Evolutionary conservation across 179 eudicot species (phyloP).

Genomic region (Nepenthes alata): DNA sequence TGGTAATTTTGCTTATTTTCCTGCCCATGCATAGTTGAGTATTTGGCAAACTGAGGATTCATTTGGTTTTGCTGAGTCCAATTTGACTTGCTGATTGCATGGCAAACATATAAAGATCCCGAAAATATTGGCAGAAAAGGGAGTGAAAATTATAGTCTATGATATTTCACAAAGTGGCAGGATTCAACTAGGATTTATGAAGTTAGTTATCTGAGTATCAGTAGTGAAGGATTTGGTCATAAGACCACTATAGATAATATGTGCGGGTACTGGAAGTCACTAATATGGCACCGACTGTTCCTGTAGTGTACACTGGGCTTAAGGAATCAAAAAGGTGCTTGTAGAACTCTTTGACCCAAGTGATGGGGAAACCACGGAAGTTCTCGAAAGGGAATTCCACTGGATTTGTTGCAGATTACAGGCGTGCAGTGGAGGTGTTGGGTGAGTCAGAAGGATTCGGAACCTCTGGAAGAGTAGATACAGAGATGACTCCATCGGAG

Average conservation of each 20-base stretch:
- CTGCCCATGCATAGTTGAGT: too few species aligned
- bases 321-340: constrained; percentile 16
- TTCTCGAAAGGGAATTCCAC: constrained; percentile 31
- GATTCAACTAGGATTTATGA: too few species aligned
- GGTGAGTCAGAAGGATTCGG: constrained; percentile 36
- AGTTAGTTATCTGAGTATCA: too few species aligned
- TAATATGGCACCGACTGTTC: constrained; percentile 40
- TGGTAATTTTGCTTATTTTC: too few species aligned
- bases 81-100: too few species aligned
- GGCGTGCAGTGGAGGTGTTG: constrained; percentile 37
- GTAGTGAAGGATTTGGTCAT: too few species aligned
- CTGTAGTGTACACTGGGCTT: constrained; percentile 29
- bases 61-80: too few species aligned
- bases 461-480: constrained; percentile 21
- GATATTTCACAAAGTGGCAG: too few species aligned
- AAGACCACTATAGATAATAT: constrained; percentile 7
- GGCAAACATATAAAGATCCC: too few species aligned
- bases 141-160: too few species aligned
- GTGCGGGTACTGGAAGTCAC: constrained; percentile 14
- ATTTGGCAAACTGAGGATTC: too few species aligned
- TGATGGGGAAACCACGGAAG: constrained; percentile 44
- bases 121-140: too few species aligned
- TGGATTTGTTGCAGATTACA: constrained; percentile 38
- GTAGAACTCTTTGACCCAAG: constrained; percentile 6
- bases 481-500: constrained; percentile 4